A percentile compares a stretch with the other conserved stretches of the same genome.
phyloP scores from a whole-genome alignment of 2,329 filamentous ascomycete species.

The Fusarium tjaetaba region DNA sequence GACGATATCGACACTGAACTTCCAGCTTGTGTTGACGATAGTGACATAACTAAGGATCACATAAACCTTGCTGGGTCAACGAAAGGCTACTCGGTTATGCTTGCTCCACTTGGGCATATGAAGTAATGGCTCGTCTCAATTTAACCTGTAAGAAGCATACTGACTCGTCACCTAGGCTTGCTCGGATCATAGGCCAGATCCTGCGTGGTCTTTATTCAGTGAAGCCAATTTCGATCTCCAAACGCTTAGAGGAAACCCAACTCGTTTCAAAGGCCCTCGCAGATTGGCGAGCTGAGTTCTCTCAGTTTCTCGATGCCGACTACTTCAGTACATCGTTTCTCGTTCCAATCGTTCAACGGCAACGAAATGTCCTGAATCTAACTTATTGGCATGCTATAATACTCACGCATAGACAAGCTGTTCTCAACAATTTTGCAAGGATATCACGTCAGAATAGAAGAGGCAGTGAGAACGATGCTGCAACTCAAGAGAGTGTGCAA shows the following conservation, averaged over 20 bases:
- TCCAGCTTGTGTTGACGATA: conserved; percentile 37
- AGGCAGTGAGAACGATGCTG: neutral
- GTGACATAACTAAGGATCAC: conserved; percentile 29
- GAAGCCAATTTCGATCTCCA: conserved; percentile 44
- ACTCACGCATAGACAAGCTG: conserved; percentile 51
- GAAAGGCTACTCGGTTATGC: conserved; percentile 43
- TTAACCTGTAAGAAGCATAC: fast-evolving
- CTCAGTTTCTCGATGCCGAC: conserved; percentile 53
- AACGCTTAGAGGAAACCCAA: conserved; percentile 41
- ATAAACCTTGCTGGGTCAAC: conserved; percentile 12
- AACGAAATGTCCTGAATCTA: conserved; percentile 54
- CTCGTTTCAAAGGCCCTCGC: conserved; percentile 46
- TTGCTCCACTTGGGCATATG: conserved; percentile 50
- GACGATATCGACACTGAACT: conserved; percentile 42
- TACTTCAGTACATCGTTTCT: conserved; percentile 48
- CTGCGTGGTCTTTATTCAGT: conserved; percentile 51
- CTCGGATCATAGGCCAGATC: conserved; percentile 50
- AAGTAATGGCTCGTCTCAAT: conserved; percentile 37
- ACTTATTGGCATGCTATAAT: conserved; percentile 56
- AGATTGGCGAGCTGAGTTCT: conserved; percentile 49
- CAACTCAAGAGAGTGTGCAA: conserved; percentile 31
- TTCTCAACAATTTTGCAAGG: conserved; percentile 49
- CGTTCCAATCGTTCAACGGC: conserved; percentile 53
- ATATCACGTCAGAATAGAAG: conserved; percentile 15
- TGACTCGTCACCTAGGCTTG: conserved; percentile 38